phyloP scores from a whole-genome alignment of 1,284 basidiomycete genomes.

The Blastosporella zonata region DNA sequence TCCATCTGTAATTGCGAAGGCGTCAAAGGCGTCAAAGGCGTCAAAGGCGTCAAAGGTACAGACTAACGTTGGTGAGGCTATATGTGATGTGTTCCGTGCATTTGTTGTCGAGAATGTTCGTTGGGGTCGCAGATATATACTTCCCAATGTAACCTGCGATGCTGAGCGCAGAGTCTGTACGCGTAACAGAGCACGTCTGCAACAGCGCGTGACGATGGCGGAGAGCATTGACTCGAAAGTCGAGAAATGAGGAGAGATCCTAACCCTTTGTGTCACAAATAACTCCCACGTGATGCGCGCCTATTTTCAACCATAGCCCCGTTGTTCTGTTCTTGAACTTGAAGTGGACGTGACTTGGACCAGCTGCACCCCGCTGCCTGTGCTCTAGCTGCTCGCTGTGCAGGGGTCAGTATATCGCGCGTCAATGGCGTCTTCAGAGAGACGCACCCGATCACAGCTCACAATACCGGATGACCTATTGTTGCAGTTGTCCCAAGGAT shows the following conservation, averaged over 20 bases:
- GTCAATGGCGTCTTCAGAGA: slow-evolving; percentile 30
- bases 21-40: slow-evolving; percentile 25
- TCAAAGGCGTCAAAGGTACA: slow-evolving; percentile 3
- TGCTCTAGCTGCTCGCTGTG: not conserved
- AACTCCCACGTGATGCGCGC: slow-evolving; percentile 27
- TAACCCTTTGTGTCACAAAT: slow-evolving; percentile 4
- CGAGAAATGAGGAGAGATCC: slow-evolving; percentile 5
- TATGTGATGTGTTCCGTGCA: slow-evolving; percentile 5
- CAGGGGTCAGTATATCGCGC: not conserved
- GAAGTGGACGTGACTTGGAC: slow-evolving; percentile 16
- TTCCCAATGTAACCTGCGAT: not conserved
- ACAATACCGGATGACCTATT: slow-evolving; percentile 42
- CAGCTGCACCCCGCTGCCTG: slow-evolving; percentile 14
- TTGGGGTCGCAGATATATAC: not conserved
- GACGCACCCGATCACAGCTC: slow-evolving; percentile 51
- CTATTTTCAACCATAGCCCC: slow-evolving; percentile 25
- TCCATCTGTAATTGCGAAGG: slow-evolving; percentile 35
- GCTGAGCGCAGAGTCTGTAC: not conserved
- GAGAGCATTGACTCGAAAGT: slow-evolving; percentile 15
- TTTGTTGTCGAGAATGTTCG: slow-evolving; percentile 11
- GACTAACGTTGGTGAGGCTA: slow-evolving; percentile 24
- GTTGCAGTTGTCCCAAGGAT: slow-evolving; percentile 37
- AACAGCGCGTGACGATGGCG: slow-evolving; percentile 5
- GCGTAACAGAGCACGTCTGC: slow-evolving; percentile 3
- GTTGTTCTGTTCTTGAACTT: not conserved